Conservation (phyloP, 352 stramenopile genomes). For the Phytophthora sojae region DNA sequence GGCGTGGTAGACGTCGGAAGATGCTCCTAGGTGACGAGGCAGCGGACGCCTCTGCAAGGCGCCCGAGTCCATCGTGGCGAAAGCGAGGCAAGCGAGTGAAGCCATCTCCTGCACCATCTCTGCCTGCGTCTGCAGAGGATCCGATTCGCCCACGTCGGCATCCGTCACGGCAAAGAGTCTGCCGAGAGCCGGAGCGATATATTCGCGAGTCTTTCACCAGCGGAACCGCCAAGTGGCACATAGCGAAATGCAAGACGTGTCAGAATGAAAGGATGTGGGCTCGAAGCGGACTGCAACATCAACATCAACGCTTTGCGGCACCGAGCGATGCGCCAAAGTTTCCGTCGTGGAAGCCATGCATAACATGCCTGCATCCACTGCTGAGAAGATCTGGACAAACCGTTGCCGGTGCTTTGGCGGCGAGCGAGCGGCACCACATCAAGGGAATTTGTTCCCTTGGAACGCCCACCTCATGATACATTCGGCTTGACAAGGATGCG, state of each 20-base stretch:
- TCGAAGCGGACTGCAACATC: conserved; percentile 8
- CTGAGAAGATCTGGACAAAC: too few species aligned
- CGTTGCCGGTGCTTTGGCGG: conserved; percentile 21
- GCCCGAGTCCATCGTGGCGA: not conserved
- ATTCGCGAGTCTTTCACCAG: conserved; percentile 17
- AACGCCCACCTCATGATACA: conserved; percentile 24
- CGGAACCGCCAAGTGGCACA: conserved; percentile 9
- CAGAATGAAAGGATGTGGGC: conserved; percentile 9
- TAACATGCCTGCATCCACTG: too few species aligned
- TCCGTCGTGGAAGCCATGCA: too few species aligned
- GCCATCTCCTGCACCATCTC: conserved; percentile 14
- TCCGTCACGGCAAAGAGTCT: conserved; percentile 14
- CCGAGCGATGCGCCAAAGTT: not conserved
- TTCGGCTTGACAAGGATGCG: conserved; percentile 17
- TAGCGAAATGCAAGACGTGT: conserved; percentile 16
- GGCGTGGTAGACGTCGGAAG: conserved; percentile 2
- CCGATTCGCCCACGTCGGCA: conserved; percentile 38
- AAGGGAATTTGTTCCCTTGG: not conserved
- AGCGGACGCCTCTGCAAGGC: not conserved
- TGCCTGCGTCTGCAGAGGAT: conserved; percentile 8
- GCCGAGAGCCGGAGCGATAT: conserved; percentile 31
- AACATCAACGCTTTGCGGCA: conserved; percentile 29
- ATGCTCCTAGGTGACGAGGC: conserved; percentile 28
- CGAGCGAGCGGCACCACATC: conserved; percentile 2
- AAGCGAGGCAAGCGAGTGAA: not conserved